Conservation (phyloP, 75 land plant genomes). For the Picea sitchensis region DNA sequence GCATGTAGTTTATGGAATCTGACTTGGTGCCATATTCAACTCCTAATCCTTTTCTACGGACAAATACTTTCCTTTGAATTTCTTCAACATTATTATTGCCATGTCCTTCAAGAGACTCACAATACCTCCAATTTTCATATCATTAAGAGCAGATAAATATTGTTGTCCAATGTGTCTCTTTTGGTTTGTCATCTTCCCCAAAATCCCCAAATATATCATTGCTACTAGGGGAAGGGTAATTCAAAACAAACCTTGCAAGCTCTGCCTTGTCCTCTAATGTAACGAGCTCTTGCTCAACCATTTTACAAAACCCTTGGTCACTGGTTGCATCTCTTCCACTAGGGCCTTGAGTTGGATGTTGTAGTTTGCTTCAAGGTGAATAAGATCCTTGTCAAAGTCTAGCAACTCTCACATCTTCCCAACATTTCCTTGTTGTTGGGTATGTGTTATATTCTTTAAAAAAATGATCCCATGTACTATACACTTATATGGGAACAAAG, state of each 20-base stretch:
- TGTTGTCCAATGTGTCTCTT: constrained; percentile 14
- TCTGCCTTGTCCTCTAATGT: constrained; percentile 16
- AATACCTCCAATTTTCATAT: constrained; percentile 35
- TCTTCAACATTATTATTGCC: constrained; percentile 40
- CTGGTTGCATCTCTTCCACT: too few species aligned
- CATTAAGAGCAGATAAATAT: constrained; percentile 11
- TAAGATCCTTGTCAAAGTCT: too few species aligned
- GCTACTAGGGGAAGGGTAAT: constrained; percentile 51
- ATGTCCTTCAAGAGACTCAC: constrained; percentile 46
- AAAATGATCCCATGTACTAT: too few species aligned
- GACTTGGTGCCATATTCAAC: constrained; percentile 30
- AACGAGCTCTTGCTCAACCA: too few species aligned
- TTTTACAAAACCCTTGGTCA: too few species aligned
- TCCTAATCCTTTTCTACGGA: constrained; percentile 31
- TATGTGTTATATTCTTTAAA: too few species aligned
- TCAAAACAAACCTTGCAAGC: constrained; percentile 31
- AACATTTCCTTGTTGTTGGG: too few species aligned
- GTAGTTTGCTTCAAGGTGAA: too few species aligned
- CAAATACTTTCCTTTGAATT: constrained; percentile 40
- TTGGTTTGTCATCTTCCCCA: constrained; percentile 21
- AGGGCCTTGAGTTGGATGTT: too few species aligned
- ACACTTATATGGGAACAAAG: too few species aligned
- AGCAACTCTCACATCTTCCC: too few species aligned
- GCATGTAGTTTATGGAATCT: background rate
- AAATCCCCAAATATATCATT: constrained; percentile 20